phyloP scores from a whole-genome alignment of 805 yeast genomes.

The Phaffomyces opuntiae region DNA sequence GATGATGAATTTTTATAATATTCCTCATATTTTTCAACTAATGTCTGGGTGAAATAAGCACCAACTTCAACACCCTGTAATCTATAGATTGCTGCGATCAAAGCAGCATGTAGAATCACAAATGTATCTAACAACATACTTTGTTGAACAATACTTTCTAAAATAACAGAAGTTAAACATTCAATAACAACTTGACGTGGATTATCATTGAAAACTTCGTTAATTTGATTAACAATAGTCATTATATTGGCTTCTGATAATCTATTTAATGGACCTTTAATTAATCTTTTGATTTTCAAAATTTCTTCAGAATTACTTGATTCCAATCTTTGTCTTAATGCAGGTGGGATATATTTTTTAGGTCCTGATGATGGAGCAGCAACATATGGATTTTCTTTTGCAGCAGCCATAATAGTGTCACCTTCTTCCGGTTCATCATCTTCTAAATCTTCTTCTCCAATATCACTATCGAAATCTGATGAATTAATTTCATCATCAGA shows the following conservation, averaged over 20 bases:
- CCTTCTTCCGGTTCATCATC: conserved; percentile 23
- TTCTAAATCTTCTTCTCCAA: conserved; percentile 30
- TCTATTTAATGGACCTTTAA: conserved; percentile 81
- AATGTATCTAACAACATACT: conserved; percentile 71
- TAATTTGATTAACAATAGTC: conserved; percentile 62
- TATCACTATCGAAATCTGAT: conserved; percentile 37
- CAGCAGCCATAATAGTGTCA: conserved; percentile 26
- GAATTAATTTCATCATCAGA: conserved; percentile 36
- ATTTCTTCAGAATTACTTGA: conserved; percentile 37
- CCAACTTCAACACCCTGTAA: conserved; percentile 85
- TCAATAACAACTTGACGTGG: conserved; percentile 80
- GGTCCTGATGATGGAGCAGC: conserved; percentile 42
- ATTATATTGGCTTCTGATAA: conserved; percentile 82
- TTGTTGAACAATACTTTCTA: conserved; percentile 58
- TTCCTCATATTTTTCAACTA: conserved; percentile 63
- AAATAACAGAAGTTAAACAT: conserved; percentile 51
- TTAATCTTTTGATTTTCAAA: conserved; percentile 45
- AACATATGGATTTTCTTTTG: conserved; percentile 67
- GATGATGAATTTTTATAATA: conserved; percentile 32
- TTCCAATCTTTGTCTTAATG: conserved; percentile 50
- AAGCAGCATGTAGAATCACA: conserved; percentile 70
- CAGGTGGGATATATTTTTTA: conserved; percentile 76
- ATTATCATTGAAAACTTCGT: conserved; percentile 51
- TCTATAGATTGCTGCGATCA: conserved; percentile 68
- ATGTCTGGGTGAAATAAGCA: conserved; percentile 71